phyloP scores from a whole-genome alignment of 1,139 yeast species.

The Blastobotrys apis region DNA sequence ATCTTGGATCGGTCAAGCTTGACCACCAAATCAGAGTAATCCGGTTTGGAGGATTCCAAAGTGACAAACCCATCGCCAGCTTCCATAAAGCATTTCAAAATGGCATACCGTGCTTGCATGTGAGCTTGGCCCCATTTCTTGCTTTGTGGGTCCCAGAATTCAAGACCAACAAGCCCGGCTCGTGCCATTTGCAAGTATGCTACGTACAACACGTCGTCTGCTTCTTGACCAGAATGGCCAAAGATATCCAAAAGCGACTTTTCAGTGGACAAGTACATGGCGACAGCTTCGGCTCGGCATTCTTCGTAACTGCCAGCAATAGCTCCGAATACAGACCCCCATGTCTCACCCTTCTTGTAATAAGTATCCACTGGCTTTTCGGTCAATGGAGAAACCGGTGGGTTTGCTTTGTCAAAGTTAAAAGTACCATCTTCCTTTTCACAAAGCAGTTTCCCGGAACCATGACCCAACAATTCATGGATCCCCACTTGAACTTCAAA shows the following conservation, averaged over 20 bases:
- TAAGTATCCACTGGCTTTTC: conserved; percentile 58
- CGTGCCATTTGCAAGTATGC: conserved; percentile 80
- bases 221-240: conserved; percentile 58
- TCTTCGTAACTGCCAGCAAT: conserved; percentile 86
- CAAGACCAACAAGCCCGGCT: conserved; percentile 78
- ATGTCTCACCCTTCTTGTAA: conserved; percentile 77
- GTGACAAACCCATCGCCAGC: conserved; percentile 70
- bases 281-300: conserved; percentile 88
- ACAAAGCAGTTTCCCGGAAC: conserved; percentile 74
- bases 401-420: conserved; percentile 62
- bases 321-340: conserved; percentile 83
- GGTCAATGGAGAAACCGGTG: conserved; percentile 53
- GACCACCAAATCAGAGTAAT: conserved; percentile 55
- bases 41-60: conserved; percentile 46
- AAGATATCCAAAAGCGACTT: conserved; percentile 64
- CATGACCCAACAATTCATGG: conserved; percentile 90
- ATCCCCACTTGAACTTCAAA: conserved; percentile 92
- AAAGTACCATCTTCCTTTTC: conserved; percentile 59
- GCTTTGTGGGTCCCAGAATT: conserved; percentile 79
- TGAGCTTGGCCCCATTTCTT: conserved; percentile 94
- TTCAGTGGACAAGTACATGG: conserved; percentile 72
- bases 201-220: conserved; percentile 58
- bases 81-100: conserved; percentile 66
- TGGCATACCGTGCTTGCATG: conserved; percentile 88
- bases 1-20: conserved; percentile 58